Percentiles rank a stretch among this genome's conserved stretches.
These are phyloP conservation scores for Aureobasidium sp. DNA, from an alignment of 2,329 filamentous ascomycete species.

Conservation along the genomic window DNA sequence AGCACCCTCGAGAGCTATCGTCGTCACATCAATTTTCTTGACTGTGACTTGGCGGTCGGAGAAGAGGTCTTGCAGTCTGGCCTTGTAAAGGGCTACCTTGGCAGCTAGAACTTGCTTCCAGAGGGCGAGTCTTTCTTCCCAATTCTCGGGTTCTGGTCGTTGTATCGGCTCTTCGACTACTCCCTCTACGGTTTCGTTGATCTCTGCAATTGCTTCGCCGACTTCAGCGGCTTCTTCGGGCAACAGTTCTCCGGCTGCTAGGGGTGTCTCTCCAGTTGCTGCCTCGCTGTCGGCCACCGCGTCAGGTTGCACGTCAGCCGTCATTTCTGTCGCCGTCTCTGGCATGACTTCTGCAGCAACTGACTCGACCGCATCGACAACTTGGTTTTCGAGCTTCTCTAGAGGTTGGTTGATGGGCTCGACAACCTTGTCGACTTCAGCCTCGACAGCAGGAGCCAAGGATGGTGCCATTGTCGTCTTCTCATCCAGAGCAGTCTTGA, in stretches of 20 bases:
- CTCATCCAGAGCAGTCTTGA: constrained; percentile 62
- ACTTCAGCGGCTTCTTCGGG: constrained; percentile 22
- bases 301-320: neutral
- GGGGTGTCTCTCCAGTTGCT: constrained; percentile 12
- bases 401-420: constrained; percentile 8
- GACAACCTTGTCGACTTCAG: neutral
- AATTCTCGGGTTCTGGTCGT: neutral
- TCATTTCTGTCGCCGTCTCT: neutral
- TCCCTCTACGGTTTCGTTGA: neutral
- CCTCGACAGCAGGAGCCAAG: neutral
- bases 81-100: neutral
- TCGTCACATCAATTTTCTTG: constrained; percentile 40
- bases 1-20: constrained; percentile 38
- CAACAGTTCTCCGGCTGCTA: constrained; percentile 22
- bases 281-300: neutral
- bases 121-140: constrained; percentile 5
- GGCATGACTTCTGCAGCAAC: constrained; percentile 17
- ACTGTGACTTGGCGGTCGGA: constrained; percentile 40
- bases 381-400: constrained; percentile 22
- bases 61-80: constrained; percentile 29
- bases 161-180: neutral
- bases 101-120: neutral
- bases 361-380: constrained; percentile 19
- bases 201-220: neutral
- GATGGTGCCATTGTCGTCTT: constrained; percentile 43